Evolutionary conservation across 2,329 filamentous ascomycete genomes (phyloP).

Genomic region (Lasiodiplodia hormozganensis): DNA sequence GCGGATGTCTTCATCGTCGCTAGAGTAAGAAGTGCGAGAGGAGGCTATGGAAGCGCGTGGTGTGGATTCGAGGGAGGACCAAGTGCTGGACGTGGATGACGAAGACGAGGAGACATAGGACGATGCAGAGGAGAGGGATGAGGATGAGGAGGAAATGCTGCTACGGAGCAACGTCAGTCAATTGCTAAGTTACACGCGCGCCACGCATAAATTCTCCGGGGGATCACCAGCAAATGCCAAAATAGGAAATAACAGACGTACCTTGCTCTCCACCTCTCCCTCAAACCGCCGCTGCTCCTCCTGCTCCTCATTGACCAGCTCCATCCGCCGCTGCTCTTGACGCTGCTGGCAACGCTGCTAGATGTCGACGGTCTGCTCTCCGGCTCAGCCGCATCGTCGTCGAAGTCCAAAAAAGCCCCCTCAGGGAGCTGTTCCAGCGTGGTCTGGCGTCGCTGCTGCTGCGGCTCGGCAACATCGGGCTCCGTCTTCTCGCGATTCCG

Average conservation of each 20-base stretch:
- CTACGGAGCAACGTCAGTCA: not conserved
- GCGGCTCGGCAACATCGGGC: not conserved
- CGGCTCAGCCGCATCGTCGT: not conserved
- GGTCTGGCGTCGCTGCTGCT: not conserved
- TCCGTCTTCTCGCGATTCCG: not conserved
- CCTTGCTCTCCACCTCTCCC: slow-evolving; percentile 9
- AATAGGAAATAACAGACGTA: slow-evolving; percentile 1
- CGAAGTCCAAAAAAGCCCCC: not conserved
- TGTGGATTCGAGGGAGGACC: slow-evolving; percentile 6
- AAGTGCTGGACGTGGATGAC: not conserved
- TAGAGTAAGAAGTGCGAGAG: slow-evolving; percentile 1
- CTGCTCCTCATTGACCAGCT: slow-evolving; percentile 5
- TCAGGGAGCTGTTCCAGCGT: not conserved
- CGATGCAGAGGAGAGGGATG: not conserved
- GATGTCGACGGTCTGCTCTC: not conserved
- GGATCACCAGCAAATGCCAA: not conserved
- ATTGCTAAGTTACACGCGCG: not conserved
- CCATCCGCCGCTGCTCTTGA: slow-evolving; percentile 7
- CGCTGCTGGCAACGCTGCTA: not conserved
- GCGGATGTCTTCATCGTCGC: not conserved
- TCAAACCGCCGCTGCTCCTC: slow-evolving; percentile 1
- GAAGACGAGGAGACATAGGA: not conserved
- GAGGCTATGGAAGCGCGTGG: slow-evolving; percentile 10
- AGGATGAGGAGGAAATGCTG: not conserved
- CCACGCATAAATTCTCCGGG: not conserved